Percentiles rank a stretch among this genome's conserved stretches.
These are phyloP conservation scores for Lentinula sp. DNA, from an alignment of 768 basidiomycete species.

Conservation along the genomic window DNA sequence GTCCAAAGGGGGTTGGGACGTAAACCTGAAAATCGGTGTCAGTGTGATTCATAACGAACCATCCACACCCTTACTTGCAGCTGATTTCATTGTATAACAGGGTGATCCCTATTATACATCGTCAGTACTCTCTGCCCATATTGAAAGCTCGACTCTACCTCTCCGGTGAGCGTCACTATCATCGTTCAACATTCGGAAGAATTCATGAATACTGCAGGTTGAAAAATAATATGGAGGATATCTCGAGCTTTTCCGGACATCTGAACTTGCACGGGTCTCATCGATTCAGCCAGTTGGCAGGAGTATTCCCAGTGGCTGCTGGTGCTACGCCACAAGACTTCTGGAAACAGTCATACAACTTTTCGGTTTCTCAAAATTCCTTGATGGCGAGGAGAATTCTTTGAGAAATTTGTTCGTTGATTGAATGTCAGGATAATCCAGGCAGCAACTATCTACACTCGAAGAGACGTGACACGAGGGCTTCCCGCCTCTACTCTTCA, in stretches of 20 bases:
- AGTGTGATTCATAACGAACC: constrained; percentile 12
- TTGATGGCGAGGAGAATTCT: background rate
- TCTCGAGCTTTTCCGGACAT: constrained; percentile 38
- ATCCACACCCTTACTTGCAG: constrained; percentile 11
- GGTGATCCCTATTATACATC: constrained; percentile 42
- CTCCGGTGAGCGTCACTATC: constrained; percentile 35
- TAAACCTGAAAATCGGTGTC: constrained; percentile 18
- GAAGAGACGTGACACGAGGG: constrained; percentile 56
- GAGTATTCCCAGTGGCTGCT: constrained; percentile 38
- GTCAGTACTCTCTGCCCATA: constrained; percentile 50
- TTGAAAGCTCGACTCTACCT: constrained; percentile 55
- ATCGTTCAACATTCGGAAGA: background rate
- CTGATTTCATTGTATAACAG: constrained; percentile 8
- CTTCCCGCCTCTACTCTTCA: constrained; percentile 32
- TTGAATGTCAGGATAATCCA: background rate
- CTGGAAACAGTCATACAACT: constrained; percentile 24
- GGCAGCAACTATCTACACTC: constrained; percentile 24
- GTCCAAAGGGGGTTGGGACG: constrained; percentile 20
- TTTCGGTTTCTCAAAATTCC: constrained; percentile 28
- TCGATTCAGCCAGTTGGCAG: constrained; percentile 51
- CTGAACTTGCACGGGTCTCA: constrained; percentile 47
- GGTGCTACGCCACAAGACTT: constrained; percentile 20
- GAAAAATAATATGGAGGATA: constrained; percentile 22
- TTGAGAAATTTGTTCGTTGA: background rate
- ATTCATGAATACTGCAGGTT: constrained; percentile 19